Percentiles rank a stretch among this genome's conserved stretches.
Evolutionary conservation across 2,329 filamentous ascomycete species (phyloP).

Genomic region (Cladosporium oxysporum): DNA sequence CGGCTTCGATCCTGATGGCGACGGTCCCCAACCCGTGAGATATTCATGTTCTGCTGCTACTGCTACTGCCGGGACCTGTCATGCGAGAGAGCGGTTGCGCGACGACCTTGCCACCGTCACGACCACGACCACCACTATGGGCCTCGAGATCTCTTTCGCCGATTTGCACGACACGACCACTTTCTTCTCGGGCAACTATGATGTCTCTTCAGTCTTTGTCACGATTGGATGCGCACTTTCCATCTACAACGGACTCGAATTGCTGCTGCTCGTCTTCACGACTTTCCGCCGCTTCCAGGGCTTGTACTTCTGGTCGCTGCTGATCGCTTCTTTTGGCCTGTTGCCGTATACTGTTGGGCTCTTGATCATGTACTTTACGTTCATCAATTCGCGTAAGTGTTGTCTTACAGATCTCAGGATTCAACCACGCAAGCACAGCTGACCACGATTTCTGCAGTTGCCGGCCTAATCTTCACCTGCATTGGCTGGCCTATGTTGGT

Average conservation of each 20-base stretch:
- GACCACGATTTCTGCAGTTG: constrained; percentile 8
- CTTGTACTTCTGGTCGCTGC: constrained; percentile 52
- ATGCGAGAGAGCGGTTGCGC: background rate
- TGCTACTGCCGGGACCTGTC: background rate
- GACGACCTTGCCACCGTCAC: background rate
- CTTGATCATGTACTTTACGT: constrained; percentile 22
- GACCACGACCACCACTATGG: background rate
- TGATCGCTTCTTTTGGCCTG: constrained; percentile 46
- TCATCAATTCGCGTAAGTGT: constrained; percentile 8
- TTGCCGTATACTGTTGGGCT: constrained; percentile 46
- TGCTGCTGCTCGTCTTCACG: constrained; percentile 46
- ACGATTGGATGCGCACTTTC: constrained; percentile 24
- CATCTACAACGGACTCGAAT: constrained; percentile 46
- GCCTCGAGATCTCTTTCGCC: constrained; percentile 6
- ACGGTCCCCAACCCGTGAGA: background rate
- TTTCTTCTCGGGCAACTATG: constrained; percentile 22
- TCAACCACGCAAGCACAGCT: background rate
- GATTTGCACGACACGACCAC: constrained; percentile 21
- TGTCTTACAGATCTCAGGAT: background rate
- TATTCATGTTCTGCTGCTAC: background rate
- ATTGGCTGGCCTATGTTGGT: constrained; percentile 59
- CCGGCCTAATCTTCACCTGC: constrained; percentile 27
- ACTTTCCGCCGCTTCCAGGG: constrained; percentile 48
- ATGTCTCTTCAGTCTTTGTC: constrained; percentile 18
- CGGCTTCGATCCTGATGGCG: background rate